Percentiles rank a stretch among this genome's conserved stretches.
phyloP scores from a whole-genome alignment of 306 rosid species.

The Castanea crenata region DNA sequence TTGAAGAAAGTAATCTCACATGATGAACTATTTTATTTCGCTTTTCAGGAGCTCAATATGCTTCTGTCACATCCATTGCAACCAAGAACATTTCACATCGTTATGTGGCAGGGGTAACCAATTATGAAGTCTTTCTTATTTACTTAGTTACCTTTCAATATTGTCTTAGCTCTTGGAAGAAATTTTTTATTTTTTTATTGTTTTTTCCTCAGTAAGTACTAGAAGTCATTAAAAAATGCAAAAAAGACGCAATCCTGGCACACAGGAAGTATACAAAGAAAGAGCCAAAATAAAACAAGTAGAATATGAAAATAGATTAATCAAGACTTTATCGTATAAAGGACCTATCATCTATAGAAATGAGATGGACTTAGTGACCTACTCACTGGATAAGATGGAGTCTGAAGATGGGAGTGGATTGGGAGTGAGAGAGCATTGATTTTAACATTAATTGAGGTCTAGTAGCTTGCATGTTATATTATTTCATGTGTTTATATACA shows the following conservation, averaged over 20 bases:
- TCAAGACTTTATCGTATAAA: too few species aligned
- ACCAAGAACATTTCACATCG: constrained; percentile 82
- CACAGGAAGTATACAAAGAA: too few species aligned
- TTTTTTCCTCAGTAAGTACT: too few species aligned
- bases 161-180: not conserved
- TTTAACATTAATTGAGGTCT: not conserved
- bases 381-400: not conserved
- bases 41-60: constrained; percentile 66
- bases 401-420: not conserved
- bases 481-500: not conserved
- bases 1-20: not conserved
- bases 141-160: not conserved
- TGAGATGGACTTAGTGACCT: not conserved
- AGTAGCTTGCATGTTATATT: not conserved
- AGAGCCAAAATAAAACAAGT: too few species aligned
- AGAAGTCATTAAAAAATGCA: too few species aligned
- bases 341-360: not conserved
- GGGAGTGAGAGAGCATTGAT: not conserved
- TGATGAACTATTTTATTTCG: constrained; percentile 4
- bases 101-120: constrained; percentile 82
- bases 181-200: not conserved
- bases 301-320: too few species aligned
- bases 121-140: not conserved
- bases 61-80: constrained; percentile 82
- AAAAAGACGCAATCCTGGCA: too few species aligned